These are phyloP conservation scores for Phytophthora idaei DNA, from an alignment of 352 stramenopile species.

Conservation along the genomic window DNA sequence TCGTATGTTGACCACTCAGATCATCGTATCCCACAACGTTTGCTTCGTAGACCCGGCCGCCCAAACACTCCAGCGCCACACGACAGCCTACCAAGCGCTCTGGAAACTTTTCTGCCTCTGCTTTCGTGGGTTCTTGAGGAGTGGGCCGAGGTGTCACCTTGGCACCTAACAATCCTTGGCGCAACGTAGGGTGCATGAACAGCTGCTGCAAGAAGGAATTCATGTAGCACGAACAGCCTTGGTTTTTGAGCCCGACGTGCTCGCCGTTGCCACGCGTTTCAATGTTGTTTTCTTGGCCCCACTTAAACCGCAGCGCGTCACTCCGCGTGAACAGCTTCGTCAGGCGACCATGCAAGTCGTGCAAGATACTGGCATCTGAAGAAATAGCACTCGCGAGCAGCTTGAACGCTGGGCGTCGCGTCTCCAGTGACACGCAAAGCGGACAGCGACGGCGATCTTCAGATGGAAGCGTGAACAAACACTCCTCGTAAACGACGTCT, in stretches of 20 bases:
- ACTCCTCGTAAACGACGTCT: conserved; percentile 85
- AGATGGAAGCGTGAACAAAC: conserved; percentile 81
- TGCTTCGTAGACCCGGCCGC: conserved; percentile 93
- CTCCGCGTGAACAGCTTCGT: conserved; percentile 66
- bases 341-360: conserved; percentile 61
- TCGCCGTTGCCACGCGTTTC: conserved; percentile 83
- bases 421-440: conserved; percentile 80
- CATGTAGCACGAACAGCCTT: conserved; percentile 99
- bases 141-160: conserved; percentile 62
- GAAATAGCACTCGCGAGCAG: conserved; percentile 82
- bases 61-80: conserved; percentile 94
- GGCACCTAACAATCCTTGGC: conserved; percentile 77
- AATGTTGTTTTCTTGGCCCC: conserved; percentile 85
- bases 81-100: conserved; percentile 74
- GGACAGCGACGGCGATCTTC: conserved; percentile 67
- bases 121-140: conserved; percentile 81
- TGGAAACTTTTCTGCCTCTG: conserved; percentile 88
- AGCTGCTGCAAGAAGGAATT: conserved; percentile 99
- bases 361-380: conserved; percentile 64
- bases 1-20: conserved; percentile 69
- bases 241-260: conserved; percentile 97
- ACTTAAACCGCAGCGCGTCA: conserved; percentile 70
- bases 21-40: conserved; percentile 91
- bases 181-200: conserved; percentile 90
- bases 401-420: conserved; percentile 79